These are phyloP conservation scores for Aphanomyces cochlioides DNA, from an alignment of 352 stramenopile species.

Conservation along the genomic window DNA sequence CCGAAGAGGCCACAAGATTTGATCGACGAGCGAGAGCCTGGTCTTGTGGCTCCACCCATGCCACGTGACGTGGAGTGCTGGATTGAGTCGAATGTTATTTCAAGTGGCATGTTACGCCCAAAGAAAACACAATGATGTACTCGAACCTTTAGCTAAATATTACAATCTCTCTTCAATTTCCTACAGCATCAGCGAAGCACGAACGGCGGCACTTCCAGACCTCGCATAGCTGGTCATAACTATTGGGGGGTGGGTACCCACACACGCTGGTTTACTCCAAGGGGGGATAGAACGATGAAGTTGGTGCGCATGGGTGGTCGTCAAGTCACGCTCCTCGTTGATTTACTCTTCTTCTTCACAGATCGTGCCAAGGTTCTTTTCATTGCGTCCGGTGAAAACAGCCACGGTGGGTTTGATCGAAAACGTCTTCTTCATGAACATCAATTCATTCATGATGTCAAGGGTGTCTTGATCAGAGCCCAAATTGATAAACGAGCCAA, in stretches of 20 bases:
- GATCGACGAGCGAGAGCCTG: constrained; percentile 49
- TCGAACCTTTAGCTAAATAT: constrained; percentile 1
- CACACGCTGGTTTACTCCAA: constrained; percentile 4
- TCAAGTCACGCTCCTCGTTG: constrained; percentile 18
- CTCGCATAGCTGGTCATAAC: constrained; percentile 7
- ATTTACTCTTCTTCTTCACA: constrained; percentile 52
- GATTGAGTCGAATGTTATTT: constrained; percentile 73
- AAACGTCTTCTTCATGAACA: constrained; percentile 31
- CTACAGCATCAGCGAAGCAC: constrained; percentile 3
- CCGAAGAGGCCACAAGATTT: constrained; percentile 53
- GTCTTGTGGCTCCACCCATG: constrained; percentile 38
- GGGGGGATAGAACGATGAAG: constrained; percentile 28
- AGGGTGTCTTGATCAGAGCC: constrained; percentile 29
- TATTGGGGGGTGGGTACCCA: constrained; percentile 25
- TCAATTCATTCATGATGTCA: constrained; percentile 29
- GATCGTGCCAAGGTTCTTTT: constrained; percentile 66
- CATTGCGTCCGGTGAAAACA: constrained; percentile 29
- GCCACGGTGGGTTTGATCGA: constrained; percentile 28
- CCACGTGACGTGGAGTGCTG: constrained; percentile 54
- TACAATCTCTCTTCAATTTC: background rate
- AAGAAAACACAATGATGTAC: constrained; percentile 29
- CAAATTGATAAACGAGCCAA: constrained; percentile 23
- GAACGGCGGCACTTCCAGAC: constrained; percentile 17
- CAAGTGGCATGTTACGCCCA: constrained; percentile 59
- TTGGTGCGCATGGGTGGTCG: constrained; percentile 7